Evolutionary conservation across 106 monocot genomes (phyloP).

Genomic region (Amphibolis antarctica): DNA sequence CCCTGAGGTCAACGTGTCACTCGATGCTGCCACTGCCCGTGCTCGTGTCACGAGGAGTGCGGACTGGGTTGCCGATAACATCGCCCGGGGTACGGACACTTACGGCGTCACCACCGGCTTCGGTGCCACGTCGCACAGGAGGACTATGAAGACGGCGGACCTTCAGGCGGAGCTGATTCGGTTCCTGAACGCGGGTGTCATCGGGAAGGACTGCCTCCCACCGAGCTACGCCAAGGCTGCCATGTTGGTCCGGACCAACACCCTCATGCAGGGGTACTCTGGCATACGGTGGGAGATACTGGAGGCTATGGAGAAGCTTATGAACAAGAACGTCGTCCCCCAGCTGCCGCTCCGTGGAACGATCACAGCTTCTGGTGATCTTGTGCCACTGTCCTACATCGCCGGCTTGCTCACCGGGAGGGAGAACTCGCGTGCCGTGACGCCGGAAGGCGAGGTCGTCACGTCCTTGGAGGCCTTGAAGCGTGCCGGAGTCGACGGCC

Average conservation of each 20-base stretch:
- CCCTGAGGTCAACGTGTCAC: too few relatives aligned
- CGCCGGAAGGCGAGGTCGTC: slow-evolving; percentile 25
- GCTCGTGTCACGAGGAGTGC: too few relatives aligned
- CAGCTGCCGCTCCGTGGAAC: slow-evolving; percentile 47
- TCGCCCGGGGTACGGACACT: too few relatives aligned
- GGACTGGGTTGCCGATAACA: too few relatives aligned
- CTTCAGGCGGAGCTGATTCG: too few relatives aligned
- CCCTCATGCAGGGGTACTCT: slow-evolving; percentile 52
- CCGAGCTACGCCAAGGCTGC: slow-evolving; percentile 30
- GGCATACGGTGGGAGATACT: slow-evolving; percentile 50
- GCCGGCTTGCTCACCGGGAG: slow-evolving; percentile 67
- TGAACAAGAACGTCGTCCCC: slow-evolving; percentile 39
- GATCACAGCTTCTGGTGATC: slow-evolving; percentile 77
- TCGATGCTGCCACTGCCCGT: too few relatives aligned
- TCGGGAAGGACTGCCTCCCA: too few relatives aligned
- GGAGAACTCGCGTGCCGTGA: slow-evolving; percentile 39
- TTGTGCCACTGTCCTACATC: slow-evolving; percentile 79
- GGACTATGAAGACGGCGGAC: too few relatives aligned
- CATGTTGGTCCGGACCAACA: slow-evolving; percentile 47
- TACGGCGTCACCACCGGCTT: too few relatives aligned
- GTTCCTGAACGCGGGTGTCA: too few relatives aligned
- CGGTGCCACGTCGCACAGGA: too few relatives aligned
- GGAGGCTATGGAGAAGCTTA: slow-evolving; percentile 32
- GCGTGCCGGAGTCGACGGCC: slow-evolving; percentile 43
- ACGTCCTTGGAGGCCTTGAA: slow-evolving; percentile 52